Conservation (phyloP, 306 rosid genomes). For the Gillenia trifoliata region DNA sequence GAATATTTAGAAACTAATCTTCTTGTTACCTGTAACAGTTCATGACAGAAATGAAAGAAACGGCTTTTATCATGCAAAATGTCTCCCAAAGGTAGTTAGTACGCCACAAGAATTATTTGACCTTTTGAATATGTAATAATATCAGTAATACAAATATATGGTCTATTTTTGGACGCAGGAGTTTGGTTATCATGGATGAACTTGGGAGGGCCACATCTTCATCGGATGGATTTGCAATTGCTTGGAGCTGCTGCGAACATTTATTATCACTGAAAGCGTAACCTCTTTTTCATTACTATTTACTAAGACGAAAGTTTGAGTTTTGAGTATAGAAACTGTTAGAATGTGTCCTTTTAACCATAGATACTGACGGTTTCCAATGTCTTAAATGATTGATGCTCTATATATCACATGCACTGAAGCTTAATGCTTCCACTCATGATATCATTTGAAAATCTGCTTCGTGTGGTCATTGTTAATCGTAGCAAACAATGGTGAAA, state of each 20-base stretch:
- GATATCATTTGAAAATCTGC: background rate
- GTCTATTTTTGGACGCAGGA: slow-evolving; percentile 46
- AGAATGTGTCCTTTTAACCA: background rate
- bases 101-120: slow-evolving; percentile 16
- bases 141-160: background rate
- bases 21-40: slow-evolving; percentile 49
- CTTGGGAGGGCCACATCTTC: slow-evolving; percentile 99
- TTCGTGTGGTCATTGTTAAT: too few species aligned
- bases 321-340: background rate
- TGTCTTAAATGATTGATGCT: background rate
- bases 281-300: slow-evolving; percentile 21
- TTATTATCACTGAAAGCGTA: slow-evolving; percentile 89
- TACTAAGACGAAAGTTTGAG: background rate
- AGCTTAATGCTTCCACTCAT: background rate
- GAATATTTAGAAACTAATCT: background rate
- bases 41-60: slow-evolving; percentile 98
- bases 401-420: background rate
- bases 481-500: too few species aligned
- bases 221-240: slow-evolving; percentile 87
- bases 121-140: slow-evolving; percentile 14
- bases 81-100: slow-evolving; percentile 59
- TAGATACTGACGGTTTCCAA: background rate
- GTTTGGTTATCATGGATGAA: slow-evolving; percentile 92
- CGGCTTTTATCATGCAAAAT: slow-evolving; percentile 93
- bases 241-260: slow-evolving; percentile 98